Evolutionary conservation across 441 rosid species (phyloP).

Genomic region (Francoa sonchifolia): DNA sequence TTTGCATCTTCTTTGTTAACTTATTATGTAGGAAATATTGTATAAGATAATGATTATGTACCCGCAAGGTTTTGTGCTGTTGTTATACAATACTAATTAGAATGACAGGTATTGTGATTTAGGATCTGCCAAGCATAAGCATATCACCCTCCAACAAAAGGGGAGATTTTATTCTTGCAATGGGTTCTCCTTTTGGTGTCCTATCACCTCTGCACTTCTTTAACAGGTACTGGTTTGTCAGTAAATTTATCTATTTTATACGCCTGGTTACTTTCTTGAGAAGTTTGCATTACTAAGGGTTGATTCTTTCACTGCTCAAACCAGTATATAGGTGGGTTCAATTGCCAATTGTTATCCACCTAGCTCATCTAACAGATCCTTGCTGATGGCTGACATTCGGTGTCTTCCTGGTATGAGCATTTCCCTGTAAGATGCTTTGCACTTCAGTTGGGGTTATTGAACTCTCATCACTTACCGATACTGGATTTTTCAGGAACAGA

Average conservation of each 20-base stretch:
- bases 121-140: slow-evolving; percentile 43
- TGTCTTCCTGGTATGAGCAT: slow-evolving; percentile 79
- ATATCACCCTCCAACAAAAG: slow-evolving; percentile 30
- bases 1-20: slow-evolving; percentile 1
- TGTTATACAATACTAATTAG: background rate
- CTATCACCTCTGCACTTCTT: slow-evolving; percentile 82
- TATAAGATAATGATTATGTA: no score
- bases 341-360: slow-evolving; percentile 73
- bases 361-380: slow-evolving; percentile 35
- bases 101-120: slow-evolving; percentile 17
- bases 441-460: slow-evolving; percentile 12
- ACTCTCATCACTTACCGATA: slow-evolving; percentile 13
- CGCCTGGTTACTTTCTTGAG: background rate
- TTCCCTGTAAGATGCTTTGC: slow-evolving; percentile 14
- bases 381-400: slow-evolving; percentile 88
- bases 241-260: no score
- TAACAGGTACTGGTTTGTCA: slow-evolving; percentile 46
- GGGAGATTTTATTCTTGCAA: slow-evolving; percentile 66
- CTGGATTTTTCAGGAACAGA: slow-evolving; percentile 56
- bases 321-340: slow-evolving; percentile 72
- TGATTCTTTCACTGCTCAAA: slow-evolving; percentile 19
- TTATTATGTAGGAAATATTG: no score
- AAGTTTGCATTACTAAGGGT: background rate
- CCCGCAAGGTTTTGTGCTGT: slow-evolving; percentile 1
- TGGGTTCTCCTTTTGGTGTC: slow-evolving; percentile 93